phyloP scores from a whole-genome alignment of 2,329 filamentous ascomycete genomes.

The Claviceps fusiformis region DNA sequence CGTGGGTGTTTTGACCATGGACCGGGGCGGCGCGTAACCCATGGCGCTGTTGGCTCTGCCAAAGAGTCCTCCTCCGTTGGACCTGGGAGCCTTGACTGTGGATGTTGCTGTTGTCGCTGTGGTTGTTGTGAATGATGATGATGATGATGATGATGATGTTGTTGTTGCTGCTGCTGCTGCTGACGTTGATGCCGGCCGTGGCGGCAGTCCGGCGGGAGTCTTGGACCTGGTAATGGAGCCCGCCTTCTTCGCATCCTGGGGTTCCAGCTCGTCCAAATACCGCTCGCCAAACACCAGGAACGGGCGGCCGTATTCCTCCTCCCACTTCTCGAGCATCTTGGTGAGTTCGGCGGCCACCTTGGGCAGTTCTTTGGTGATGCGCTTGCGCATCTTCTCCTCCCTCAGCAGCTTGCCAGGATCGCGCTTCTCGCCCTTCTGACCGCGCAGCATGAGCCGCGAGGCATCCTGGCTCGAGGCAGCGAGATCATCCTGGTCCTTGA shows the following conservation, averaged over 20 bases:
- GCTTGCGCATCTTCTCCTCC: conserved; percentile 97
- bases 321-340: conserved; percentile 72
- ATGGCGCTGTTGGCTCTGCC: conserved; percentile 12
- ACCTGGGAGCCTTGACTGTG: conserved; percentile 21
- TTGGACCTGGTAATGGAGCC: conserved; percentile 47
- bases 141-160: not conserved
- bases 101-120: not conserved
- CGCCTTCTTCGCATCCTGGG: conserved; percentile 41
- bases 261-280: conserved; percentile 76
- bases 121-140: not conserved
- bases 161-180: not conserved
- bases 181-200: not conserved
- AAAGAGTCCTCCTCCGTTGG: conserved; percentile 10
- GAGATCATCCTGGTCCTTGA: conserved; percentile 77
- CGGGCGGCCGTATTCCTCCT: conserved; percentile 84
- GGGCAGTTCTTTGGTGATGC: conserved; percentile 88
- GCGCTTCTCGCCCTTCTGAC: conserved; percentile 83
- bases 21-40: conserved; percentile 24
- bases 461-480: conserved; percentile 88
- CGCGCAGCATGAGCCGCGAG: conserved; percentile 80
- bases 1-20: conserved; percentile 42
- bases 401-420: conserved; percentile 87
- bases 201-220: conserved; percentile 53
- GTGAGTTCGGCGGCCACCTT: conserved; percentile 78
- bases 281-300: conserved; percentile 88